Evolutionary conservation across 441 rosid species (phyloP), one percentile per base, ranked within the genome.

Genomic region (Flueggea neowawraea): DNA sequence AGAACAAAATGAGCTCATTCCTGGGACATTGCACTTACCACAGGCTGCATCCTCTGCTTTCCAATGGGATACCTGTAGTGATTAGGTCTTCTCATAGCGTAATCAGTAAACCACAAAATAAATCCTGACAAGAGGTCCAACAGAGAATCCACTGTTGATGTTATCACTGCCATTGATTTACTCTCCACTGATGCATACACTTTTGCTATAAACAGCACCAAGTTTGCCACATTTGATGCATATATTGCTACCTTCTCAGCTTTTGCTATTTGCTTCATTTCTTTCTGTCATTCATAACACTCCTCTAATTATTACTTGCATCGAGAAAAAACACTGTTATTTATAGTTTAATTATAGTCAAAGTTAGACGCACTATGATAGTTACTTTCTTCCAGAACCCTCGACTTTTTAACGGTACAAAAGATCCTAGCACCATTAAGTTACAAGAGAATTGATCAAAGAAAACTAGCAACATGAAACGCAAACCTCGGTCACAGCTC

Each of bases 21-120:
- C 28, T 22, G 2, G 28, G 1, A 22, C 1, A 22, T 22, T 22
- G 28, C 12, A 12, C 69, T 60, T 73, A 84, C 90, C 70, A 82
- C 84, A 8, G 90, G 90, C 52, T 85, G 90, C 90, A 85, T 85
- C 57, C 90, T 66, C 51, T 78, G 76, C 75, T 85, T 85, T 62
- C 90, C 90, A 17, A 85, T 78, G 2, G 90, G 90, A 57, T 85
- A 85, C 2, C 58, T 62, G 43, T 77, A 68, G 0, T 73, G 80
- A 64, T 85, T 82, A 0, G 81, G 83, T 0, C 60, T 69, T 60
- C 76, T 70, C 87, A 85, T 85, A 3, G 85, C 75, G 43, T 71
- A 0, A 39, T 75, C 65, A 41, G 90, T 82, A 32, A 78, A 85
- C 90, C 90, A 85, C 39, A 85, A 62, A 47, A 85, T 85, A 47